These are phyloP conservation scores for Candida ficus DNA, from an alignment of 805 yeast genomes.

Conservation along the genomic window DNA sequence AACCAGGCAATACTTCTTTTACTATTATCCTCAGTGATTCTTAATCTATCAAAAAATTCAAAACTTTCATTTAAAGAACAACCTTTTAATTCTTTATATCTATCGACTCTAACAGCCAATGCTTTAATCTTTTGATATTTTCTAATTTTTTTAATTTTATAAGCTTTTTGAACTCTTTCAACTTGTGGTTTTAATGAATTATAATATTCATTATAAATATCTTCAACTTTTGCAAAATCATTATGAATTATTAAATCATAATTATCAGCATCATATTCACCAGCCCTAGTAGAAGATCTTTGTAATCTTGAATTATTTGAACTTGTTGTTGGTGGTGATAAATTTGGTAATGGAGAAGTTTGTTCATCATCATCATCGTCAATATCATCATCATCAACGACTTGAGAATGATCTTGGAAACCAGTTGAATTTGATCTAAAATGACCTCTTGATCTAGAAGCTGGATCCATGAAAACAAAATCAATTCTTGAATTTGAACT, in stretches of 20 bases:
- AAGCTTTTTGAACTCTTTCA: conserved; percentile 29
- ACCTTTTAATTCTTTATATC: conserved; percentile 26
- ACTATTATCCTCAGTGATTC: conserved; percentile 26
- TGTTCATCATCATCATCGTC: conserved; percentile 14
- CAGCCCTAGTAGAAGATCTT: conserved; percentile 19
- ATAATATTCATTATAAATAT: conserved; percentile 29
- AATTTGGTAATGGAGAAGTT: conserved; percentile 15
- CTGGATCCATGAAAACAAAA: conserved; percentile 27
- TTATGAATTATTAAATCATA: conserved; percentile 28
- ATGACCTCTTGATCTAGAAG: conserved; percentile 18
- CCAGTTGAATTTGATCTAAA: conserved; percentile 18
- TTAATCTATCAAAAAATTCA: conserved; percentile 27
- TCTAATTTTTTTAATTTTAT: conserved; percentile 31
- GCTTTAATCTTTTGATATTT: conserved; percentile 34
- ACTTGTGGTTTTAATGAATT: conserved; percentile 29
- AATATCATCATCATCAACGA: conserved; percentile 12
- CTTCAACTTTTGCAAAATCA: conserved; percentile 28
- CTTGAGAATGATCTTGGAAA: conserved; percentile 12
- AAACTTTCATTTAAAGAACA: conserved; percentile 26
- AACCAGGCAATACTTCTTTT: conserved; percentile 33
- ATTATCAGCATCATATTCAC: conserved; percentile 24
- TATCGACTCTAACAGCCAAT: conserved; percentile 30
- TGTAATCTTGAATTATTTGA: conserved; percentile 15
- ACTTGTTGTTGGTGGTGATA: conserved; percentile 14
- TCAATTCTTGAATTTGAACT: conserved; percentile 22